Evolutionary conservation across 1,139 yeast species (phyloP).

Genomic region (Geotrichum armillariae): DNA sequence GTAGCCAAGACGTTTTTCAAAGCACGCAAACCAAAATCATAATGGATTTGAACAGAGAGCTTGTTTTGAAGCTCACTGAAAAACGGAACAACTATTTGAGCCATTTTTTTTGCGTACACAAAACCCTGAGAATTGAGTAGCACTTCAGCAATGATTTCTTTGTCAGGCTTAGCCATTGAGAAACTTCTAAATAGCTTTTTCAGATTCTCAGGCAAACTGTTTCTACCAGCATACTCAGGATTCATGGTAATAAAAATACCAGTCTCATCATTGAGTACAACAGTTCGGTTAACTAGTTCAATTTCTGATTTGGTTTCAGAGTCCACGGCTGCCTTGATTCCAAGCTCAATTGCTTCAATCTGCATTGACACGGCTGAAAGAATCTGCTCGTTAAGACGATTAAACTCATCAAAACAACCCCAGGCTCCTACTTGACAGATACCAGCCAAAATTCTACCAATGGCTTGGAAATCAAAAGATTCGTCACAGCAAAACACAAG

Average conservation of each 20-base stretch:
- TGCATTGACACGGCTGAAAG: slow-evolving; percentile 86
- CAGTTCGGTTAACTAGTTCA: slow-evolving; percentile 51
- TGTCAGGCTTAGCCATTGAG: slow-evolving; percentile 75
- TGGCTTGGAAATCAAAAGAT: slow-evolving; percentile 76
- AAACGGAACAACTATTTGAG: slow-evolving; percentile 55
- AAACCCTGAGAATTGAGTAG: slow-evolving; percentile 76
- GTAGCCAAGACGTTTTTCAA: slow-evolving; percentile 62
- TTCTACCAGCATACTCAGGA: slow-evolving; percentile 85
- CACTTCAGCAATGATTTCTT: slow-evolving; percentile 66
- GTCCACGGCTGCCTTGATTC: slow-evolving; percentile 25
- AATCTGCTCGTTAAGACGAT: slow-evolving; percentile 68
- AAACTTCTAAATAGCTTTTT: slow-evolving; percentile 76
- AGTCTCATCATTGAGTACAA: slow-evolving; percentile 47
- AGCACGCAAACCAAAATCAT: slow-evolving; percentile 88
- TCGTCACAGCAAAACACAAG: slow-evolving; percentile 92
- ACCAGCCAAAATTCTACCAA: slow-evolving; percentile 77
- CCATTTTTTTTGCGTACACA: slow-evolving; percentile 46
- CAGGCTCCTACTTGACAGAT: slow-evolving; percentile 87
- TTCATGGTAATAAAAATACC: slow-evolving; percentile 91
- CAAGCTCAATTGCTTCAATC: slow-evolving; percentile 65
- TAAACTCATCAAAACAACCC: slow-evolving; percentile 97
- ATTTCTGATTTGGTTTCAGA: slow-evolving; percentile 33
- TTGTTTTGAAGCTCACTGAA: slow-evolving; percentile 46
- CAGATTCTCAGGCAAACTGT: slow-evolving; percentile 80
- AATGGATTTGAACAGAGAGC: slow-evolving; percentile 64